A percentile compares a stretch with the other conserved stretches of the same genome.
Evolutionary conservation across 2,329 filamentous ascomycete species (phyloP).

Genomic region (Fusarium mundagurra): DNA sequence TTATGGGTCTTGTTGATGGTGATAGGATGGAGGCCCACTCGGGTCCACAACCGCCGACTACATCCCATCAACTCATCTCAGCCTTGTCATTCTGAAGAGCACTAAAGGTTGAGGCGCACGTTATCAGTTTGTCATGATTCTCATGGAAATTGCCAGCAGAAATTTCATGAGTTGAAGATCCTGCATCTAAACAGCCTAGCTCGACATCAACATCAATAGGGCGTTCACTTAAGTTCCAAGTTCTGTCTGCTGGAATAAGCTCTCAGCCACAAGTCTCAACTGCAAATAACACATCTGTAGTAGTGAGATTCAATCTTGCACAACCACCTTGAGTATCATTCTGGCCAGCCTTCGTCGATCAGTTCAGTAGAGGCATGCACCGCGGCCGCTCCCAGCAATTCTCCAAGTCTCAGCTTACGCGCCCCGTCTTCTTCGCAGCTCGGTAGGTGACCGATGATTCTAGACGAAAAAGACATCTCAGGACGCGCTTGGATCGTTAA

Average conservation of each 20-base stretch:
- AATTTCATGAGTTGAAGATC: too few relatives aligned
- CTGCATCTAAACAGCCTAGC: too few relatives aligned
- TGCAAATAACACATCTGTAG: too few relatives aligned
- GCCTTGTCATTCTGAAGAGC: not conserved
- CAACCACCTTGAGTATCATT: not conserved
- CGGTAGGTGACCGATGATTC: not conserved
- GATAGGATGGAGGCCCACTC: not conserved
- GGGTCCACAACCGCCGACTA: not conserved
- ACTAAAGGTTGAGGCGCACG: not conserved
- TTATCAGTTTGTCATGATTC: too few relatives aligned
- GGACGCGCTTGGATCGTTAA: not conserved
- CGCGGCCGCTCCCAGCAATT: not conserved
- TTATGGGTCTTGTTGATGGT: not conserved
- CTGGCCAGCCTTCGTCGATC: not conserved
- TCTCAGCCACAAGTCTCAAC: too few relatives aligned
- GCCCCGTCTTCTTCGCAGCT: not conserved
- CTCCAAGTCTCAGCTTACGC: not conserved
- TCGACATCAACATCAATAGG: not conserved
- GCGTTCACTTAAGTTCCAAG: not conserved
- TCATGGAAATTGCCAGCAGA: too few relatives aligned
- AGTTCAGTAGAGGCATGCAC: not conserved
- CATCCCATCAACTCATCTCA: not conserved
- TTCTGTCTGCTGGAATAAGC: too few relatives aligned
- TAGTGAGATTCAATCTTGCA: too few relatives aligned
- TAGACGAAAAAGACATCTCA: fast-evolving